Base-by-base conservation (phyloP, 1,284 basidiomycete genomes). In the Leccinum colubrinum region DNA sequence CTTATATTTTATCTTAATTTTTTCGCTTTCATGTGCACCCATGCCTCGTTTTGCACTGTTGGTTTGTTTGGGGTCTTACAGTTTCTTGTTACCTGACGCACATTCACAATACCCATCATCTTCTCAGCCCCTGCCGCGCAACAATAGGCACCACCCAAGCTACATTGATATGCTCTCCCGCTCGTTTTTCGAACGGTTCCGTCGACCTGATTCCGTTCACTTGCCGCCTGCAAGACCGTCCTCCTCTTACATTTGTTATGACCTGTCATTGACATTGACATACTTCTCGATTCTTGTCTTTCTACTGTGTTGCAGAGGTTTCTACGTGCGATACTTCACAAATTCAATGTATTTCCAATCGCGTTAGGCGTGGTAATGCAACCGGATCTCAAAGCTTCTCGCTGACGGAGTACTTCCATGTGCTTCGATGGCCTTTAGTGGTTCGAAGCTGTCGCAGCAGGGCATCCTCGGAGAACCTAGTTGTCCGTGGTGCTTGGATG, bases 151-250 rank as follows among this genome's bases (percentile, higher is more conserved):
- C 57, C 60, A 54, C 62, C 55, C 43, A 63, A 65, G 61, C 60
- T 65, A 71, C 51, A 70, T 72, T 64, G 58, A 65, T 70, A 66
- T 72, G 69, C 68, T 68, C 53, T 64, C 63, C 56, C 69, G 20
- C 63, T 73, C 72, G 62, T 73, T 72, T 66, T 58, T 64, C 59
- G 57, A 62, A 67, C 58, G 58, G 33, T 41, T 58, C 22, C 15
- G 25, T 52, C 25, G 50, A 15, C 25, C 15, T 52, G 27, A 20
- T 48, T 48, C 50, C 50, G 25, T 52, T 27, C 25, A 27, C 50
- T 52, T 52, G 50, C n/a, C 27, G 56, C 61, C 43, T 55, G 57
- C 60, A 60, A 57, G 64, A 64, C 60, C 56, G 35, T 39, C 27
- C 7, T 52, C 41, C 39, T 60, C 35, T 27, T 15, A 55, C 46